These are phyloP conservation scores for Curvularia eragrostidis DNA, from an alignment of 2,329 filamentous ascomycete genomes.

Conservation along the genomic window DNA sequence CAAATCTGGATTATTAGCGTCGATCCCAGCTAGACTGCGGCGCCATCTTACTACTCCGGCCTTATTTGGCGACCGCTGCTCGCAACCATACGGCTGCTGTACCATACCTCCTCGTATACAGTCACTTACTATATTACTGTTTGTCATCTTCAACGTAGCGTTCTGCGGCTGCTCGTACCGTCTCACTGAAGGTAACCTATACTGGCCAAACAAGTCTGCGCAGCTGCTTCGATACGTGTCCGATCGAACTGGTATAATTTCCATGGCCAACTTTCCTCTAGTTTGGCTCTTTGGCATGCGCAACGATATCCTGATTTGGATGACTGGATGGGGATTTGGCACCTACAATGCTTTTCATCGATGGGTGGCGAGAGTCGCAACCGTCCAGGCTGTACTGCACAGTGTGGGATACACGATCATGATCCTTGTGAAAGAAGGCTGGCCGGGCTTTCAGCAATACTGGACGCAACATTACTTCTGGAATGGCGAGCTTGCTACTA, in stretches of 20 bases:
- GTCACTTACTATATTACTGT: constrained; percentile 53
- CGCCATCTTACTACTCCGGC: constrained; percentile 53
- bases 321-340: constrained; percentile 72
- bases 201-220: constrained; percentile 42
- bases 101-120: constrained; percentile 59
- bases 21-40: constrained; percentile 28
- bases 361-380: constrained; percentile 68
- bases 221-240: constrained; percentile 64
- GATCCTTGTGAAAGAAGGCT: constrained; percentile 47
- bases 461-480: constrained; percentile 59
- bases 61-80: constrained; percentile 52
- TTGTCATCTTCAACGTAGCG: constrained; percentile 54
- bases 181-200: constrained; percentile 56
- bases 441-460: constrained; percentile 48
- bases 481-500: constrained; percentile 55
- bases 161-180: constrained; percentile 56
- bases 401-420: constrained; percentile 65
- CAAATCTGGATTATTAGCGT: neutral
- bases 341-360: constrained; percentile 73
- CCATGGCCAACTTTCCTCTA: constrained; percentile 68
- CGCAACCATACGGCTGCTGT: constrained; percentile 52
- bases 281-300: constrained; percentile 72
- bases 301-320: constrained; percentile 70
- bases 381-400: constrained; percentile 68
- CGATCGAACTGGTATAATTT: constrained; percentile 69